A percentile compares a stretch with the other conserved stretches of the same genome.
These are phyloP conservation scores for Camelina neglecta DNA, from an alignment of 345 rosid genomes.

Conservation along the genomic window DNA sequence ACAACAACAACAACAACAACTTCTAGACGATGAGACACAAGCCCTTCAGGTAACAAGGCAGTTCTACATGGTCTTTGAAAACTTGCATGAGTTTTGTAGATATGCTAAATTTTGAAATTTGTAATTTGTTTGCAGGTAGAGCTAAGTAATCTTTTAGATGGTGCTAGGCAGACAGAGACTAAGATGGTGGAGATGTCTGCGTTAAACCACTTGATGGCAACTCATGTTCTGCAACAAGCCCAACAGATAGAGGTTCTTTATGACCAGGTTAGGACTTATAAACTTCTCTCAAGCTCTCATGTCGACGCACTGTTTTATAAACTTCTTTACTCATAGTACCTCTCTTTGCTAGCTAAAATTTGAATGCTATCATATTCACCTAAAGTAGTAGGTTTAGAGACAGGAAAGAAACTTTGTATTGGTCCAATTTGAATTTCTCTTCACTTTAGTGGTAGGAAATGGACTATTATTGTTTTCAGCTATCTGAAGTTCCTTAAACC, in stretches of 20 bases:
- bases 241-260: constrained; percentile 87
- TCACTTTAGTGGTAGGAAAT: not conserved
- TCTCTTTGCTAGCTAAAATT: constrained; percentile 17
- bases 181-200: constrained; percentile 99
- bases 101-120: constrained; percentile 24
- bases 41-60: constrained; percentile 76
- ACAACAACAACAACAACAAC: constrained; percentile 73
- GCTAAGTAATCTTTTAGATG: constrained; percentile 80
- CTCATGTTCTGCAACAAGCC: constrained; percentile 94
- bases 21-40: constrained; percentile 89
- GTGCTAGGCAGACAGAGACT: constrained; percentile 88
- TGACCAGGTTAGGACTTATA: constrained; percentile 67
- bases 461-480: constrained; percentile 19
- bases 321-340: not conserved
- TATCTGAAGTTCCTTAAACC: constrained; percentile 15
- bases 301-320: constrained; percentile 6
- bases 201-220: constrained; percentile 89
- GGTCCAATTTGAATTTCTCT: constrained; percentile 18
- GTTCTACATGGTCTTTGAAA: constrained; percentile 23
- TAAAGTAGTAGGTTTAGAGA: constrained; percentile 26
- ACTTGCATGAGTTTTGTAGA: constrained; percentile 4
- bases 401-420: not conserved
- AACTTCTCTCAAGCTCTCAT: constrained; percentile 19
- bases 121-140: constrained; percentile 64
- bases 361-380: not conserved